A percentile compares a stretch with the other conserved stretches of the same genome.
phyloP scores from a whole-genome alignment of 192 early-diverging fungal species.

The Piromyces sp. region DNA sequence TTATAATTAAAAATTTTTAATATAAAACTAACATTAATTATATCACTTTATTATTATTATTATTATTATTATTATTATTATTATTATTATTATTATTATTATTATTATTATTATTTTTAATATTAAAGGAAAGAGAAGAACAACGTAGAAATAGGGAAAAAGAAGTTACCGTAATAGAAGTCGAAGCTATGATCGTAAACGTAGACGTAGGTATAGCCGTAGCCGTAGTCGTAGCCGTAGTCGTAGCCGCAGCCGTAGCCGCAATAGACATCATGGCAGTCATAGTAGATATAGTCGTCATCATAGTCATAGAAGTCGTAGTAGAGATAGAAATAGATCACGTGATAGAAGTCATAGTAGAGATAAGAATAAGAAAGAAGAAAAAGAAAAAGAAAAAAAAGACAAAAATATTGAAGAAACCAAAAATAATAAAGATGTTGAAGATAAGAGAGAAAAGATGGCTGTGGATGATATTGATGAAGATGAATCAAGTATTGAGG shows the following conservation, averaged over 20 bases:
- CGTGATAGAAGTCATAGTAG: neutral
- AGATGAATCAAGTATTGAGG: neutral
- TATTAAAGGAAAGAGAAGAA: neutral
- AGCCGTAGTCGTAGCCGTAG: neutral
- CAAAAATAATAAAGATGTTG: neutral
- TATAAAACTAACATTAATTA: too few relatives aligned
- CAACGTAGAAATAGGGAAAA: neutral
- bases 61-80: too few relatives aligned
- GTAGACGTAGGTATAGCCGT: neutral
- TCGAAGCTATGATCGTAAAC: neutral
- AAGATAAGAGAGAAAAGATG: neutral
- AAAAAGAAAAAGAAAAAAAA: neutral
- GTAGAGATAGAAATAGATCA: neutral
- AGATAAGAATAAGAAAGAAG: neutral
- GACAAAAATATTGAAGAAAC: neutral
- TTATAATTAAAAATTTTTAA: too few relatives aligned
- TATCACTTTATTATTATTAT: too few relatives aligned
- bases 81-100: too few relatives aligned
- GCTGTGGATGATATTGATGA: neutral
- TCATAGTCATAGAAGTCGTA: constrained; percentile 8
- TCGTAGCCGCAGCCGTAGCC: constrained; percentile 8
- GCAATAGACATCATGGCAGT: constrained; percentile 8
- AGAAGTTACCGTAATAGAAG: neutral
- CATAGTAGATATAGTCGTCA: neutral
- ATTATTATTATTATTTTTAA: too few relatives aligned